Base-by-base conservation (phyloP, 768 basidiomycete genomes). In the Xerocomellus dryophilus region DNA sequence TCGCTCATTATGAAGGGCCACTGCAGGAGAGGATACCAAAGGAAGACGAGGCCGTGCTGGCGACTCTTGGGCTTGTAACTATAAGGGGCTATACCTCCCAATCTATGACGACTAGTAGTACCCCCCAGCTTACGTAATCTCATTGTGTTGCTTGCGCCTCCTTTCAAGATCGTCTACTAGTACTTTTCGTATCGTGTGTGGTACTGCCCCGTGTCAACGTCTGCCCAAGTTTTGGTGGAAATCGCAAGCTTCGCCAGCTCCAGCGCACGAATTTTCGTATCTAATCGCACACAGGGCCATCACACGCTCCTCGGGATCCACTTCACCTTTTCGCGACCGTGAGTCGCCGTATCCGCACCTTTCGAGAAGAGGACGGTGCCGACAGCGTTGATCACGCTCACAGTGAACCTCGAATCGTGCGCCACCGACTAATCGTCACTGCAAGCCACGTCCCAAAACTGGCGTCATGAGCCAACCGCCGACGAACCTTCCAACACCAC, bases 381-480 rank as follows among this genome's bases (percentile, higher is more conserved):
- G 29, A 23, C 23, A 18, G 17, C 23, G 36, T 44, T 35, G 41
- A 43, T 43, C 23, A 23, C 31, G 39, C 17, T 18, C 25, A 45
- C 14, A 36, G 56, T 18, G n/a, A 32, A 14, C 41, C 5, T 21
- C 27, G 23, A 32, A 32, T 43, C 36, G 34, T 32, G 20, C 9
- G 38, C n/a, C 43, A 55, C 41, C 35, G n/a, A 20, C 39, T 29
- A 21, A 51, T 46, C 18, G 12, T 57, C 23, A 7, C n/a, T 20
- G 32, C 32, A 15, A n/a, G n/a, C 27, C 40, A 43, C 38, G 21
- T 20, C 15, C 31, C 8, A 15, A 29, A 31, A 40, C 25, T 10
- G 9, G 7, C 43, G 43, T 14, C 56, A 70, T 70, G 68, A 71
- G 51, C 40, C 56, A 71, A 52, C 52, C 54, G n/a, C n/a, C n/a